phyloP scores from a whole-genome alignment of 2,329 filamentous ascomycete genomes.

The Fusarium algeriense region DNA sequence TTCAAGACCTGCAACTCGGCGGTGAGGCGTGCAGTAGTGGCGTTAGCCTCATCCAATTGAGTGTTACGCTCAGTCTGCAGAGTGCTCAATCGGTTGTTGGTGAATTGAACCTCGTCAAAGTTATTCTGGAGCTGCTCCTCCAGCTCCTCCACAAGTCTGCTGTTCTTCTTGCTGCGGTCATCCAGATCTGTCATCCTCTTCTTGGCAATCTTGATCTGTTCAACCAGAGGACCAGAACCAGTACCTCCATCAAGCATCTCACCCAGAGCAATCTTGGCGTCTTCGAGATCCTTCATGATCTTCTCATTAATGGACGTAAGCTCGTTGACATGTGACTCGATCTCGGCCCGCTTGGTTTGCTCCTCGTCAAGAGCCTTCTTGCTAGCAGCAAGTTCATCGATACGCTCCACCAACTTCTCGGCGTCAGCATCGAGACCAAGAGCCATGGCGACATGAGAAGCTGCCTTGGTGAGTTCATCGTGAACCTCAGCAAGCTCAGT shows the following conservation, averaged over 20 bases:
- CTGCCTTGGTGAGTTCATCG: constrained; percentile 73
- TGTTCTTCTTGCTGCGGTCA: constrained; percentile 86
- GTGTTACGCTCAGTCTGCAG: constrained; percentile 79
- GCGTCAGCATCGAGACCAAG: constrained; percentile 73
- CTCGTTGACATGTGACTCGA: constrained; percentile 68
- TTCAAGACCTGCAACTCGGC: constrained; percentile 75
- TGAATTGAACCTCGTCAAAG: constrained; percentile 90
- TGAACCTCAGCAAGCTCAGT: constrained; percentile 73
- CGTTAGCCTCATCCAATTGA: constrained; percentile 83
- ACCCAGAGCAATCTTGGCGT: constrained; percentile 66
- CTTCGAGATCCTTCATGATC: constrained; percentile 72
- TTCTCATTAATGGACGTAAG: constrained; percentile 69
- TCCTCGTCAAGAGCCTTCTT: constrained; percentile 71
- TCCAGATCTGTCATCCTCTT: constrained; percentile 74
- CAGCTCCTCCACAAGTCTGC: constrained; percentile 90
- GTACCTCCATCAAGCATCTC: constrained; percentile 64
- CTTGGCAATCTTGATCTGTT: constrained; percentile 72
- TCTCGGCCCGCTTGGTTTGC: constrained; percentile 68
- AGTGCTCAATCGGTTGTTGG: constrained; percentile 87
- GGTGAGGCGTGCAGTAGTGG: constrained; percentile 72
- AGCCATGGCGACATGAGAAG: constrained; percentile 71
- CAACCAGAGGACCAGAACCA: constrained; percentile 61
- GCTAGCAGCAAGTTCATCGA: constrained; percentile 67
- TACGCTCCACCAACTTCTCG: constrained; percentile 74
- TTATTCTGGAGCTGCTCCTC: constrained; percentile 96